Conservation (phyloP, 1,284 basidiomycete species). For the Ceratobasidium papillatum region DNA sequence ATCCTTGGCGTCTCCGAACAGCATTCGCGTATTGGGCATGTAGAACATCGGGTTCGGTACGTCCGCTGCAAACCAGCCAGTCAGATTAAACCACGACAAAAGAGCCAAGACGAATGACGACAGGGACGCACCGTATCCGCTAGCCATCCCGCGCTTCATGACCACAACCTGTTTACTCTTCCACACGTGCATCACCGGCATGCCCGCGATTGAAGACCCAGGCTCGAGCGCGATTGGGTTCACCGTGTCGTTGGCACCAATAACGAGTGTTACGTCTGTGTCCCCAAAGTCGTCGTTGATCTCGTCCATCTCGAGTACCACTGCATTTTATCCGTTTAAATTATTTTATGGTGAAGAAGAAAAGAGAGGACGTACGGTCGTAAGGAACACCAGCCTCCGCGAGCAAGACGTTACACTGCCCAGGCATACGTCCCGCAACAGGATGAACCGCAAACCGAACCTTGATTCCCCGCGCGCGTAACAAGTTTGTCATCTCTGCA, state of each 20-base stretch:
- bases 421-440: slow-evolving; percentile 72
- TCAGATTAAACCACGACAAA: neutral
- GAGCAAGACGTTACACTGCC: slow-evolving; percentile 85
- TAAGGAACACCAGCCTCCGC: slow-evolving; percentile 89
- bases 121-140: slow-evolving; percentile 72
- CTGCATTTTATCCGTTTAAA: slow-evolving; percentile 53
- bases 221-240: slow-evolving; percentile 89
- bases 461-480: slow-evolving; percentile 75
- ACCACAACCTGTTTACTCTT: slow-evolving; percentile 89
- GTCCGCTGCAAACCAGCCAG: slow-evolving; percentile 64
- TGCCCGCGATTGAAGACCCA: slow-evolving; percentile 84
- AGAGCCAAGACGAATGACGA: neutral
- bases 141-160: slow-evolving; percentile 88
- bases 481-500: slow-evolving; percentile 76
- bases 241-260: slow-evolving; percentile 82
- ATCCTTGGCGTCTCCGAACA: slow-evolving; percentile 88
- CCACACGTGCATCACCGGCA: slow-evolving; percentile 90
- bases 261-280: slow-evolving; percentile 79
- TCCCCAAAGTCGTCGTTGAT: slow-evolving; percentile 88
- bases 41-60: slow-evolving; percentile 91
- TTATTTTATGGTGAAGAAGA: neutral
- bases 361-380: slow-evolving; percentile 66
- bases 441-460: slow-evolving; percentile 60
- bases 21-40: slow-evolving; percentile 86
- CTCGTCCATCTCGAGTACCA: slow-evolving; percentile 90